Conservation (phyloP, 805 yeast species). For the Candida chauliodis region DNA sequence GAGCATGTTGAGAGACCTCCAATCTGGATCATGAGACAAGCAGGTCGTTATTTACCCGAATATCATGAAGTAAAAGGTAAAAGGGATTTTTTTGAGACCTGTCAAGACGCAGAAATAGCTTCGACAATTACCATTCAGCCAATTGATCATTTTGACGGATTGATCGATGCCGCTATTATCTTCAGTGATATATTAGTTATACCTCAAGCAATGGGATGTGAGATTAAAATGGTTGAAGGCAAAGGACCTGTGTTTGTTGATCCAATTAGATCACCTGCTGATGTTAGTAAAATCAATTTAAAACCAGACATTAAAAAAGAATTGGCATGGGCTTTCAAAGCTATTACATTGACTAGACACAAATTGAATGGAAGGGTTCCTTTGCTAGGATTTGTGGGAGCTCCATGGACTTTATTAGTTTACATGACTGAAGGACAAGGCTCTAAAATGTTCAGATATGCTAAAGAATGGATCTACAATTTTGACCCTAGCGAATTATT, state of each 20-base stretch:
- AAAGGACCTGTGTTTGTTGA: conserved; percentile 91
- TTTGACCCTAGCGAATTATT: conserved; percentile 68
- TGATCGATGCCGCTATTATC: conserved; percentile 94
- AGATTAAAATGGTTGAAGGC: conserved; percentile 89
- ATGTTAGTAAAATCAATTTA: conserved; percentile 55
- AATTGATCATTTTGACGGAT: conserved; percentile 79
- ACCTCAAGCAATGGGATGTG: conserved; percentile 98
- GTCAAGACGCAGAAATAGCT: conserved; percentile 92
- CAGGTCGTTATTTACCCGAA: conserved; percentile 91
- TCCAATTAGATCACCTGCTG: conserved; percentile 75
- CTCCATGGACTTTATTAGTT: conserved; percentile 95
- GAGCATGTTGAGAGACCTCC: conserved; percentile 96
- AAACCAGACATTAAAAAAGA: conserved; percentile 71
- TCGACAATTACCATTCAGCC: conserved; percentile 95
- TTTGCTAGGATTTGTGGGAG: conserved; percentile 91
- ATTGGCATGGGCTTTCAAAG: conserved; percentile 90
- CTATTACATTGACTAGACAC: conserved; percentile 86
- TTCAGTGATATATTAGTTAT: conserved; percentile 93
- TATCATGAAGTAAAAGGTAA: conserved; percentile 84
- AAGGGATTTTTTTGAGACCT: conserved; percentile 90
- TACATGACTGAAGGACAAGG: conserved; percentile 99
- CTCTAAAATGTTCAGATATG: conserved; percentile 83
- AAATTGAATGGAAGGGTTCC: conserved; percentile 91
- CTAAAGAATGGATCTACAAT: conserved; percentile 87
- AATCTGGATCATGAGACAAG: conserved; percentile 97